phyloP scores from a whole-genome alignment of 495 filamentous ascomycete genomes.

The Annulohypoxylon moriforme region DNA sequence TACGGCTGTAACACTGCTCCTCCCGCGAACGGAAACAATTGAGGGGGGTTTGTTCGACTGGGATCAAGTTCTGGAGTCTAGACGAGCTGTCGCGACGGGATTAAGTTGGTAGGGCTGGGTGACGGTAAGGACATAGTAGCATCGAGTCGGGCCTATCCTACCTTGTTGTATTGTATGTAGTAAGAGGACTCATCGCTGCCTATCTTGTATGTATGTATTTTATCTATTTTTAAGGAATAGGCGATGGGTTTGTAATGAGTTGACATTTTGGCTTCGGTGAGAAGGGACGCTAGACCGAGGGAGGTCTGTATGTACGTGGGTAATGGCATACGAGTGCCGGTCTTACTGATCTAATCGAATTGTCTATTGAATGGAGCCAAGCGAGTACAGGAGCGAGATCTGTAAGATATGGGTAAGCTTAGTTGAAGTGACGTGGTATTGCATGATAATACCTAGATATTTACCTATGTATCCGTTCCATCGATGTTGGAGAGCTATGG shows the following conservation, averaged over 20 bases:
- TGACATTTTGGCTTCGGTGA: neutral
- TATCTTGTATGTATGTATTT: neutral
- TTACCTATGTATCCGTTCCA: neutral
- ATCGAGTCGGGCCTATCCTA: conserved; percentile 34
- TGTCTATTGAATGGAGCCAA: neutral
- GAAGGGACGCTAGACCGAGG: neutral
- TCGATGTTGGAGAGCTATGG: neutral
- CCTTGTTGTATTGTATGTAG: neutral
- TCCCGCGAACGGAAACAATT: conserved; percentile 30
- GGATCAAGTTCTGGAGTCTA: neutral
- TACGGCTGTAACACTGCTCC: conserved; percentile 12
- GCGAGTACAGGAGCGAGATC: neutral
- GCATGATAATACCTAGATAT: neutral
- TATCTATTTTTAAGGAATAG: neutral
- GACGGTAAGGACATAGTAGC: neutral
- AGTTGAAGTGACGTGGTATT: conserved; percentile 20
- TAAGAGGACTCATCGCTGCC: conserved; percentile 11
- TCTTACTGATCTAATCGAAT: conserved; percentile 7
- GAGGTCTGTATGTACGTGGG: neutral
- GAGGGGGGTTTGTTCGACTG: neutral
- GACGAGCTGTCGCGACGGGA: neutral
- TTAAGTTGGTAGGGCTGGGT: neutral
- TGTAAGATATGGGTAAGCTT: conserved; percentile 5
- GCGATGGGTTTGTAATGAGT: neutral
- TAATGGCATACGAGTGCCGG: neutral